phyloP scores from a whole-genome alignment of 2,329 filamentous ascomycete genomes.

The Phoma sp. region DNA sequence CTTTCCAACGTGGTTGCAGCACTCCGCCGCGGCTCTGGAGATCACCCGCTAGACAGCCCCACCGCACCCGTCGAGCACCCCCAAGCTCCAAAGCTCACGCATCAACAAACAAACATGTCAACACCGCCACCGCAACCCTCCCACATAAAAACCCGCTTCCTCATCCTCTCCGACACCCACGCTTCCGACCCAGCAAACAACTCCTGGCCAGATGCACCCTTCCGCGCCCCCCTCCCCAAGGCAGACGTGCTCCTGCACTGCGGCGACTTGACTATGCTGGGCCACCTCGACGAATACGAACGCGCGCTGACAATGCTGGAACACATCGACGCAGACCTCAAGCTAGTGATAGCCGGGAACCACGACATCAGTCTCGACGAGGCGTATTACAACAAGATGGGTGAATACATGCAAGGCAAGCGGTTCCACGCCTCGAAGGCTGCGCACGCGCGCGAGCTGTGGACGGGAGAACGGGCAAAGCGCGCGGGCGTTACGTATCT shows the following conservation, averaged over 20 bases:
- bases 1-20: no score
- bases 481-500: conserved; percentile 61
- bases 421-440: conserved; percentile 31
- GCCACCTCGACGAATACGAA: conserved; percentile 57
- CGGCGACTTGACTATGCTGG: conserved; percentile 65
- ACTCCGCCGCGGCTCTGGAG: background rate
- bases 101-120: conserved; percentile 21
- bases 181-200: conserved; percentile 23
- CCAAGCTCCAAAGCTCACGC: conserved; percentile 1
- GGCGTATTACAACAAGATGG: conserved; percentile 52
- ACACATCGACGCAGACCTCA: conserved; percentile 61
- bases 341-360: conserved; percentile 69
- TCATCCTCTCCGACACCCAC: conserved; percentile 57
- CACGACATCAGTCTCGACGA: conserved; percentile 67
- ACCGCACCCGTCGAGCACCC: background rate
- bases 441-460: conserved; percentile 57
- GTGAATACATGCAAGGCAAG: conserved; percentile 35
- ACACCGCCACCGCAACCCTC: background rate
- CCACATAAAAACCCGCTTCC: conserved; percentile 49
- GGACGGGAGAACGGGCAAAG: conserved; percentile 54
- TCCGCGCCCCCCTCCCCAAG: conserved; percentile 54
- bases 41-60: conserved; percentile 7
- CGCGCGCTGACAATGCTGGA: conserved; percentile 57
- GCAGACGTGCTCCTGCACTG: conserved; percentile 65
- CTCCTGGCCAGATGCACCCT: conserved; percentile 21